Evolutionary conservation across 208 protist species (phyloP).

Genomic region (Trypanosoma congolense): DNA sequence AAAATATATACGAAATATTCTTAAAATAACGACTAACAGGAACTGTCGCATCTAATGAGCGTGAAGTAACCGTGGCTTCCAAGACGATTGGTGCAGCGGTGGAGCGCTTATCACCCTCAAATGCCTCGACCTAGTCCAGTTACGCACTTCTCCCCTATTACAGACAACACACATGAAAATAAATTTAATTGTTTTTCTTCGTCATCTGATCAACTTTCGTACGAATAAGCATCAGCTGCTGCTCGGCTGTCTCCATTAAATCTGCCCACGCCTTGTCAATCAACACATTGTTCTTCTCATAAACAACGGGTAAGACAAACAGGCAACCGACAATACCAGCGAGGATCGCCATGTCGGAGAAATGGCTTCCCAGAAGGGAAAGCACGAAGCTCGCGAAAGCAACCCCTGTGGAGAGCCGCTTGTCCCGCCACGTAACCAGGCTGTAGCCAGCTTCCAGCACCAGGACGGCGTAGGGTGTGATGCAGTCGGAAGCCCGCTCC

Average conservation of each 20-base stretch:
- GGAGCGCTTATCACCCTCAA: too few species aligned
- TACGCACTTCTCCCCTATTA: too few species aligned
- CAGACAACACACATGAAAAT: not conserved
- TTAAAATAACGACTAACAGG: too few species aligned
- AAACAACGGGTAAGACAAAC: slow-evolving; percentile 57
- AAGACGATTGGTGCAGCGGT: too few species aligned
- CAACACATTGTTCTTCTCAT: slow-evolving; percentile 66
- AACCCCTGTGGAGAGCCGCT: slow-evolving; percentile 35
- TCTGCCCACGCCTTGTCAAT: slow-evolving; percentile 42
- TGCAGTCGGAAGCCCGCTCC: slow-evolving; percentile 42
- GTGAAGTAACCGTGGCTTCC: too few species aligned
- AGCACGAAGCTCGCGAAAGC: slow-evolving; percentile 38
- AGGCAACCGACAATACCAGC: slow-evolving; percentile 28
- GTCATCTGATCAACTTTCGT: slow-evolving; percentile 28
- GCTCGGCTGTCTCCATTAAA: slow-evolving; percentile 24
- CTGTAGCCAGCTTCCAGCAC: slow-evolving; percentile 24
- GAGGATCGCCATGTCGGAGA: slow-evolving; percentile 59
- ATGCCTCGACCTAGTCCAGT: too few species aligned
- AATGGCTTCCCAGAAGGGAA: slow-evolving; percentile 65
- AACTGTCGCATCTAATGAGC: too few species aligned
- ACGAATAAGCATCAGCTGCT: slow-evolving; percentile 45
- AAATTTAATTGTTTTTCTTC: slow-evolving; percentile 20
- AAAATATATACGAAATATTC: too few species aligned
- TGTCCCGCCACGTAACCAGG: slow-evolving; percentile 66
- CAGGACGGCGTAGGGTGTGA: slow-evolving; percentile 35